Evolutionary conservation across 208 protist genomes (phyloP), one percentile per base, ranked within the genome.

Genomic region (Spongospora subterranea): DNA sequence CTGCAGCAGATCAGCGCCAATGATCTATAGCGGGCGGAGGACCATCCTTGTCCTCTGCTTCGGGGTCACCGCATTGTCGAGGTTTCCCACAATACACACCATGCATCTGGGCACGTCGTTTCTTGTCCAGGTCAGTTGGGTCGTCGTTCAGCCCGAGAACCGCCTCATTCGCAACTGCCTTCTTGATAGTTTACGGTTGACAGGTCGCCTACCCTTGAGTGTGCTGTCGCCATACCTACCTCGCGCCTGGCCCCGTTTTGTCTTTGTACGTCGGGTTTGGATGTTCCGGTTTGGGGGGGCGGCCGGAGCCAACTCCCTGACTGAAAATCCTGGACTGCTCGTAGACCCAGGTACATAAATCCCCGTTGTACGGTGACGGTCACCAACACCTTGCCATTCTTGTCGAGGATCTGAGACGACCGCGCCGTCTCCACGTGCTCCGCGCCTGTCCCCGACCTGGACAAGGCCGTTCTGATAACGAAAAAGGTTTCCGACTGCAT

Each of bases 1-100:
- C n/a, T n/a, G n/a, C 71, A 45, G 71, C n/a, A 82, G 71, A n/a
- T 82, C 71, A 13, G 71, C 71, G 6, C 71, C 71, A n/a, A 82
- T 43, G n/a, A 82, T 82, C 71, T 82, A n/a, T 45, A n/a, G 17
- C 6, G 71, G 40, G 17, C n/a, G 71, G 6, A 82, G 13, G 13
- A n/a, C n/a, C n/a, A 6, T 82, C n/a, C 71, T 6, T 39, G 71
- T 82, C 17, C 71, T 6, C 11, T n/a, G n/a, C 71, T 43, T 35
- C 71, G 71, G 71, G 6, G 40, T 35, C 71, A n/a, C 17, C 17
- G 71, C 40, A 6, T 20, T 13, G 6, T 82, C 35, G 71, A 82
- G n/a, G 71, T 82, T 82, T 13, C 17, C 71, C 71, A 40, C 71
- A 43, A 82, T 82, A 43, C 71, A 82, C n/a, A 82, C n/a, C 71